These are phyloP conservation scores for Raphanus sativus DNA, from an alignment of 345 rosid species.

Conservation along the genomic window DNA sequence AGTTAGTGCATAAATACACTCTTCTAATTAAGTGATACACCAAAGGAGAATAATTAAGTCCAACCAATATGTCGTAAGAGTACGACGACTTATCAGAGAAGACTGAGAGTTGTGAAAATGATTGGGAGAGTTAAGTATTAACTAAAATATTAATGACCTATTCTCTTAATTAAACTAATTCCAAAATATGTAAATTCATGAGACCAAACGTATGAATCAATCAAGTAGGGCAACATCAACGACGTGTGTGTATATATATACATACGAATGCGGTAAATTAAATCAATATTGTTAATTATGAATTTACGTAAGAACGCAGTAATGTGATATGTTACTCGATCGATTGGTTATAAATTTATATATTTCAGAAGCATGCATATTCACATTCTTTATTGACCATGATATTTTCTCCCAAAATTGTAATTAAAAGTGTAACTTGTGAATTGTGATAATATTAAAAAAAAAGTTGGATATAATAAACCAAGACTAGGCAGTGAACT, in stretches of 20 bases:
- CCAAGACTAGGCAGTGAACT: background rate
- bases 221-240: background rate
- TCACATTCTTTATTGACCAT: background rate
- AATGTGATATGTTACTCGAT: background rate
- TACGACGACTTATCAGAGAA: conserved; percentile 10
- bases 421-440: conserved; percentile 3
- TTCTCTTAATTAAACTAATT: conserved; percentile 4
- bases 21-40: background rate
- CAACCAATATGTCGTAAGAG: conserved; percentile 34
- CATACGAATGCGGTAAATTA: background rate
- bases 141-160: background rate
- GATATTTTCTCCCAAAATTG: background rate
- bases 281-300: background rate
- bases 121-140: conserved; percentile 5
- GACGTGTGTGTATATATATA: background rate
- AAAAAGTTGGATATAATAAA: background rate
- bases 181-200: background rate
- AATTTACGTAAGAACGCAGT: background rate
- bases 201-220: background rate
- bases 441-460: too few relatives aligned
- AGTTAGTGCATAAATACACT: background rate
- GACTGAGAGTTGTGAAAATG: conserved; percentile 5
- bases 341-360: background rate
- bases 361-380: conserved; percentile 7
- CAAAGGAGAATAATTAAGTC: conserved; percentile 10